Evolutionary conservation across 2,329 filamentous ascomycete genomes (phyloP), one percentile per base, ranked within the genome.

Genomic region (Paramyrothecium sp.): DNA sequence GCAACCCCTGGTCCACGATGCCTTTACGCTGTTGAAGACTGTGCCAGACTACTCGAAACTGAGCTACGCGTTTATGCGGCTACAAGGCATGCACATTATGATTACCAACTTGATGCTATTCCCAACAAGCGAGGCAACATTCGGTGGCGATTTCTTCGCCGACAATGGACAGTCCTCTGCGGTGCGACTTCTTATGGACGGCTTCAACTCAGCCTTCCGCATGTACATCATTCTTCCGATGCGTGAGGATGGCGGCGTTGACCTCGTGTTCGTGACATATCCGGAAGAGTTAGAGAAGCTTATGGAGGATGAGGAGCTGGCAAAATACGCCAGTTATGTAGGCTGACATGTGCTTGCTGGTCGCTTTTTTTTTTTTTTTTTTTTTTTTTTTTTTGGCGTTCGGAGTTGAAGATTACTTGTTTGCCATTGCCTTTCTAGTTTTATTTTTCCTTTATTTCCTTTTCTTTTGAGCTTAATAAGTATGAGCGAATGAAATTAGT

Each of bases 71-170:
- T 65, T 63, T 56, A 67, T 67, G 64, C 61, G 63, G 3, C 63
- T 69, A 0, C 61, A 68, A 20, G 63, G 66, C 38, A 65, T 67
- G 63, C 54, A 69, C 53, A 56, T 65, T 46, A 64, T 71, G 61
- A 65, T 71, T 10, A 65, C 67, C 7, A 71, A 70, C 51, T 61
- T 72, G 60, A 65, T 72, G 59, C 54, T 71, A 11, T 62, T 70
- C 48, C 67, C 61, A 23, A 58, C 60, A n/a, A 58, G 58, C 26
- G 66, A 70, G 21, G 60, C 71, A 26, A 56, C 54, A 5, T 71
- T 72, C 50, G 70, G 70, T 1, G 62, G 59, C n/a, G 19, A 58
- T 4, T 53, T 44, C 5, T 44, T 44, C 13, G 38, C 13, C 5
- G 4, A 19, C 4, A 16, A 44, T 44, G 38, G 38, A 16, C 5